Conservation (phyloP, 345 rosid species). For the Rhodomyrtus tomentosa region DNA sequence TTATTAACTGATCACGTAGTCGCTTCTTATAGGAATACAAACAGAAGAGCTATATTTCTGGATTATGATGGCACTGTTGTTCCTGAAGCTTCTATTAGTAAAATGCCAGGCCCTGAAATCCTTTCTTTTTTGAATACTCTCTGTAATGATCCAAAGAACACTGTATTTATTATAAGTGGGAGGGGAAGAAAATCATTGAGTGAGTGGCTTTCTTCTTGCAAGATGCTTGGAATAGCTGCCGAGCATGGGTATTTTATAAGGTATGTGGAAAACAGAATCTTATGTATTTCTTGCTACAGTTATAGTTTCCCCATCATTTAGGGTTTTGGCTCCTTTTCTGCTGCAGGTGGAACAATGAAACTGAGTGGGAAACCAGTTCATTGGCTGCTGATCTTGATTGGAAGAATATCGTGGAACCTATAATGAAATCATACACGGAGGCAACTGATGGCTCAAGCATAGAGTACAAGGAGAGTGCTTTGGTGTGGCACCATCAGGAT, state of each 20-base stretch:
- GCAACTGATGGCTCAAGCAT: slow-evolving; percentile 82
- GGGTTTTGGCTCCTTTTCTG: background rate
- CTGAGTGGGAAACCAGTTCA: slow-evolving; percentile 54
- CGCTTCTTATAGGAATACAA: slow-evolving; percentile 42
- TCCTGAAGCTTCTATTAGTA: slow-evolving; percentile 47
- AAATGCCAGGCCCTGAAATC: slow-evolving; percentile 47
- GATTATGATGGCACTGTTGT: slow-evolving; percentile 74
- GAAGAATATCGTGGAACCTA: slow-evolving; percentile 69
- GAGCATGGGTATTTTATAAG: slow-evolving; percentile 71
- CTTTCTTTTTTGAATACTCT: slow-evolving; percentile 41
- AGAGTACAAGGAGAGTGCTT: slow-evolving; percentile 71
- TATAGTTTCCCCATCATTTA: background rate
- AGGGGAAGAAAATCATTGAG: slow-evolving; percentile 49
- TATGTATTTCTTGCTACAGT: background rate
- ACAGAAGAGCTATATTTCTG: slow-evolving; percentile 64
- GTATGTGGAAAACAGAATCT: slow-evolving; percentile 11
- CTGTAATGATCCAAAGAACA: slow-evolving; percentile 56
- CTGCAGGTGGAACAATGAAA: slow-evolving; percentile 46
- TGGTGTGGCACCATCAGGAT: slow-evolving; percentile 94
- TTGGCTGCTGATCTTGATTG: slow-evolving; percentile 61
- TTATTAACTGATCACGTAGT: slow-evolving; percentile 47
- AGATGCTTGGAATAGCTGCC: slow-evolving; percentile 74
- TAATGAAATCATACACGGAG: slow-evolving; percentile 69
- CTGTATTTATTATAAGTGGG: slow-evolving; percentile 67
- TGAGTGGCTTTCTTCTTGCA: slow-evolving; percentile 65